Base-by-base conservation (phyloP, 768 basidiomycete species). In the Russula vinacea region DNA sequence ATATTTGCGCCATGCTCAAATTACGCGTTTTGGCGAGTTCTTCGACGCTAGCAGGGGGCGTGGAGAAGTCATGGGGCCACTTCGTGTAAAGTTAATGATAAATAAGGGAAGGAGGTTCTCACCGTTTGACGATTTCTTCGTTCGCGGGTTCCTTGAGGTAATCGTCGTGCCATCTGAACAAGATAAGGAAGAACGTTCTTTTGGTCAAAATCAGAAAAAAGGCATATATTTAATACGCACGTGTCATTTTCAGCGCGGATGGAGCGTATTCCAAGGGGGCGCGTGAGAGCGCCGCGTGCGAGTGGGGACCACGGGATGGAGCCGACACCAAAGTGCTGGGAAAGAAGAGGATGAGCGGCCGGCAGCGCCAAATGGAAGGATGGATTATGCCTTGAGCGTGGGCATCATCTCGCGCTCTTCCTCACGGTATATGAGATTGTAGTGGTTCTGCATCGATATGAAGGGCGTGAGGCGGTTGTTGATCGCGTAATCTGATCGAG, bases 361-460 rank as follows among this genome's bases (percentile, higher is more conserved):
- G 32, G 62, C 13, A 0, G 52, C 3, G 19, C 17, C 9, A 2
- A 19, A 29, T 19, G 32, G 51, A 17, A 17, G 51, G 6, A 47
- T 22, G 47, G 17, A 51, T 62, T 7, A 35, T 35, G 69, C 72
- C 65, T 70, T 73, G 70, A 69, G 65, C 42, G 69, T 73, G 33
- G 75, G 72, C 52, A 72, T 67, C 75, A 76, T 74, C 63, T 74
- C 74, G 71, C 79, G 70, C 58, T 76, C 74, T 65, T 81, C 79
- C 67, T 81, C 80, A 32, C 80, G 72, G 67, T 81, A 81, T 35
- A 79, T 64, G 10, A 78, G 73, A 29, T 67, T 75, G 67, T 81
- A 75, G 55, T 77, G 74, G 68, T 79, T 80, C 71, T 81, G 80
- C 80, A 81, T 81, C 13, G 75, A 74, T 69, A 80, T 76, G 71